phyloP scores from a whole-genome alignment of 108 stramenopile species.

The Aurantiochytrium sp. region DNA sequence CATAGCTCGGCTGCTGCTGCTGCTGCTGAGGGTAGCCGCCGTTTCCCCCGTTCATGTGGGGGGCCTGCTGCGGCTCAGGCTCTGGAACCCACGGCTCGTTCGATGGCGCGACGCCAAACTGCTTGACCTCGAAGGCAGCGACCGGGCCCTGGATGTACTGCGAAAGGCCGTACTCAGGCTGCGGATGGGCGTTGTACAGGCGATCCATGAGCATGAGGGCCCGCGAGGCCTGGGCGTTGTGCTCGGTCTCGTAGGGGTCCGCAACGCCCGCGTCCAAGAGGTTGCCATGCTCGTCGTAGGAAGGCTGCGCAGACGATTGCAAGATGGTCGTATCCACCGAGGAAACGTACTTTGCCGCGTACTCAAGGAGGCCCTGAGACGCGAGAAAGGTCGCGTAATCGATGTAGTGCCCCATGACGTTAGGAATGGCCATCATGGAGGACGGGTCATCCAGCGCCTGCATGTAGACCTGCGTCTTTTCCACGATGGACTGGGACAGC shows the following conservation, averaged over 20 bases:
- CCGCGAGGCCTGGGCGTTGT: slow-evolving; percentile 64
- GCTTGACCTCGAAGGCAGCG: background rate
- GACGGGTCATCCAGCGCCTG: slow-evolving; percentile 61
- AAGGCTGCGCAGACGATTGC: background rate
- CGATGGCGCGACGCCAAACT: background rate
- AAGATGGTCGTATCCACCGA: background rate
- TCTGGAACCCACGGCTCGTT: background rate
- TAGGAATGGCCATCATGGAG: slow-evolving; percentile 52
- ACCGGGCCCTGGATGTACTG: slow-evolving; percentile 44
- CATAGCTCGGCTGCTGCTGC: slow-evolving; percentile 45
- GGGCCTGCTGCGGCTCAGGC: background rate
- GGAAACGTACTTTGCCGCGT: slow-evolving; percentile 74
- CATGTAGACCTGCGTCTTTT: slow-evolving; percentile 78
- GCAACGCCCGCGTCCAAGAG: slow-evolving; percentile 69
- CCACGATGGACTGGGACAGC: slow-evolving; percentile 76
- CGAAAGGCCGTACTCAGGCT: slow-evolving; percentile 38
- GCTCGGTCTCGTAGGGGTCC: slow-evolving; percentile 57
- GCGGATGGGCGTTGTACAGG: slow-evolving; percentile 52
- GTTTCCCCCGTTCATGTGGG: slow-evolving; percentile 31
- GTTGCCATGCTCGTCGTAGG: slow-evolving; percentile 59
- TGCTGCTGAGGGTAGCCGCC: background rate
- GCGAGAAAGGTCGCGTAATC: slow-evolving; percentile 78
- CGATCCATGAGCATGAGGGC: slow-evolving; percentile 66
- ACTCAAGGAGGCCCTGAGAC: slow-evolving; percentile 77
- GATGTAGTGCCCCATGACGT: slow-evolving; percentile 68